These are phyloP conservation scores for Barnettozyma sp. DNA, from an alignment of 805 yeast genomes.

Conservation along the genomic window DNA sequence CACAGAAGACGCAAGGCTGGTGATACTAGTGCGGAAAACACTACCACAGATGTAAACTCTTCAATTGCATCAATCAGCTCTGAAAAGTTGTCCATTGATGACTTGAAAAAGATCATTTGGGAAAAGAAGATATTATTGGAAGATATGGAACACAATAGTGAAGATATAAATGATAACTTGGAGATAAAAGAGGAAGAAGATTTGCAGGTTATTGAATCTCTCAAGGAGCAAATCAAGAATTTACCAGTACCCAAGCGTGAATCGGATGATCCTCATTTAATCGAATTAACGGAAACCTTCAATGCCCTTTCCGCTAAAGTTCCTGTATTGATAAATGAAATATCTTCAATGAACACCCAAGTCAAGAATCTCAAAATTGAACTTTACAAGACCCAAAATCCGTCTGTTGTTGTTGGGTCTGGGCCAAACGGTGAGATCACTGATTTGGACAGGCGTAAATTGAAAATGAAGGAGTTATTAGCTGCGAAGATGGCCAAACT, in stretches of 20 bases:
- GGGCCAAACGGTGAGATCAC: constrained; percentile 86
- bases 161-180: constrained; percentile 32
- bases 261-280: background rate
- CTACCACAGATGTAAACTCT: background rate
- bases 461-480: constrained; percentile 68
- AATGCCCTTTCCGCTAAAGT: constrained; percentile 33
- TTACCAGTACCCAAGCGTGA: constrained; percentile 32
- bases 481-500: constrained; percentile 87
- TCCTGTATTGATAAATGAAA: constrained; percentile 57
- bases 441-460: constrained; percentile 72
- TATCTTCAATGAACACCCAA: constrained; percentile 55
- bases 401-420: constrained; percentile 66
- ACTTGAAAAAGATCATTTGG: constrained; percentile 57
- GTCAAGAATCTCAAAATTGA: constrained; percentile 63
- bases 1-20: constrained; percentile 22
- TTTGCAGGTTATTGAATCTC: constrained; percentile 33
- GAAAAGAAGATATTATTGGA: constrained; percentile 71
- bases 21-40: background rate
- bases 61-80: background rate
- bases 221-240: constrained; percentile 39
- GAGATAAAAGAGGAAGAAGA: constrained; percentile 40
- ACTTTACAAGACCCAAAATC: constrained; percentile 56
- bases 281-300: constrained; percentile 31
- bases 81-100: constrained; percentile 33
- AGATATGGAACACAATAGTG: constrained; percentile 30